Conservation (phyloP, 129 eudicot species). For the Sambucus nigra region DNA sequence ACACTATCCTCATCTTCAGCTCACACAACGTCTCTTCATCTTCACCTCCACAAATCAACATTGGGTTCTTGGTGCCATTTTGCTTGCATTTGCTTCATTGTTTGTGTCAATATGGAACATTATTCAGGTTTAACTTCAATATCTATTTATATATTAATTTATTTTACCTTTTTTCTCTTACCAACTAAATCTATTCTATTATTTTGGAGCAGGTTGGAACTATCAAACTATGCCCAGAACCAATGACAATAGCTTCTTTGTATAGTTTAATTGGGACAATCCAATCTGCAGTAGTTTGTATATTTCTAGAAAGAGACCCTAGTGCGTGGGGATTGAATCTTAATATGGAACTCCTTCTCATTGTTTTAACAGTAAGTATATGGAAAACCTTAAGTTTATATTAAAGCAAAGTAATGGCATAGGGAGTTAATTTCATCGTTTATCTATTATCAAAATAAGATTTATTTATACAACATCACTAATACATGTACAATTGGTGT, state of each 20-base stretch:
- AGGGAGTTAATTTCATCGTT: no score
- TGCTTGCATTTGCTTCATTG: constrained; percentile 59
- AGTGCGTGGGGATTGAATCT: constrained; percentile 57
- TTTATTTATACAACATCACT: background rate
- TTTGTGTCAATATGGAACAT: constrained; percentile 56
- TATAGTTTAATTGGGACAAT: constrained; percentile 63
- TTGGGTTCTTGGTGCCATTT: constrained; percentile 58
- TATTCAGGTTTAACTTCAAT: constrained; percentile 41
- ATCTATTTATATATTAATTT: background rate
- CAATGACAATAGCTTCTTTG: constrained; percentile 52
- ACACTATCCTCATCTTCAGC: constrained; percentile 19
- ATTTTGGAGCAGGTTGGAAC: constrained; percentile 38
- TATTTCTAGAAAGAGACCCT: constrained; percentile 44
- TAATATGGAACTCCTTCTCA: constrained; percentile 54
- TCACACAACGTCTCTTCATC: constrained; percentile 27
- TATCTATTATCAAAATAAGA: background rate
- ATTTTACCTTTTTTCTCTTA: background rate
- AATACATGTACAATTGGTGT: background rate
- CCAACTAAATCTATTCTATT: background rate
- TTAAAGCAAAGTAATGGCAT: no score
- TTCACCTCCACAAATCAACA: constrained; percentile 51
- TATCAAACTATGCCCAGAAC: constrained; percentile 44
- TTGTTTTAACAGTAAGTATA: constrained; percentile 52
- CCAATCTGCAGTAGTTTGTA: constrained; percentile 41
- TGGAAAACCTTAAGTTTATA: background rate